These are phyloP conservation scores for Trapa incisa DNA, from an alignment of 345 rosid genomes.

Conservation along the genomic window DNA sequence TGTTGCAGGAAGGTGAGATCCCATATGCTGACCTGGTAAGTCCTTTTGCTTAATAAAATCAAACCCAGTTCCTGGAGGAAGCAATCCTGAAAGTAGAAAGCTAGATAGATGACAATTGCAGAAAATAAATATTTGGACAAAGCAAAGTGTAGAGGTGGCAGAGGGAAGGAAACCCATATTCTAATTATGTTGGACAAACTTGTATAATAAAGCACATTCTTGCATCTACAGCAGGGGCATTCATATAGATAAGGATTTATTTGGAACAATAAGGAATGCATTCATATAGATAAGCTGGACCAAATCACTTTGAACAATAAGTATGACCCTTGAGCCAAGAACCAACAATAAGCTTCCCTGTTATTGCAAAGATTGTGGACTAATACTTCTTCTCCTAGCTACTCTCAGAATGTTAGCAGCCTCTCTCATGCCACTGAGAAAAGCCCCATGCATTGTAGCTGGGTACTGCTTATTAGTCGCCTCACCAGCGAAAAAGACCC, in stretches of 20 bases:
- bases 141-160: no score
- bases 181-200: neutral
- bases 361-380: conserved; percentile 3
- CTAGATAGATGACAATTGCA: neutral
- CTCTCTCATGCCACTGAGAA: conserved; percentile 96
- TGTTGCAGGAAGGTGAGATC: no score
- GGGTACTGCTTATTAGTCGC: conserved; percentile 93
- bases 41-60: conserved; percentile 85
- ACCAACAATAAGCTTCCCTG: neutral
- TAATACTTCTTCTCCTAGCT: conserved; percentile 37
- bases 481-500: conserved; percentile 96
- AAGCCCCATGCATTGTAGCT: conserved; percentile 98
- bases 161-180: neutral
- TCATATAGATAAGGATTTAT: neutral
- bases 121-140: neutral
- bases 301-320: neutral
- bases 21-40: no score
- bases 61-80: conserved; percentile 97
- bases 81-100: conserved; percentile 44
- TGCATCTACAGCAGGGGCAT: neutral
- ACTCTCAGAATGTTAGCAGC: conserved; percentile 78
- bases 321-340: neutral
- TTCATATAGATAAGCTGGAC: no score
- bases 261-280: no score
- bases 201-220: neutral